These are phyloP conservation scores for Clausena lansium DNA, from an alignment of 345 rosid genomes.

Conservation along the genomic window DNA sequence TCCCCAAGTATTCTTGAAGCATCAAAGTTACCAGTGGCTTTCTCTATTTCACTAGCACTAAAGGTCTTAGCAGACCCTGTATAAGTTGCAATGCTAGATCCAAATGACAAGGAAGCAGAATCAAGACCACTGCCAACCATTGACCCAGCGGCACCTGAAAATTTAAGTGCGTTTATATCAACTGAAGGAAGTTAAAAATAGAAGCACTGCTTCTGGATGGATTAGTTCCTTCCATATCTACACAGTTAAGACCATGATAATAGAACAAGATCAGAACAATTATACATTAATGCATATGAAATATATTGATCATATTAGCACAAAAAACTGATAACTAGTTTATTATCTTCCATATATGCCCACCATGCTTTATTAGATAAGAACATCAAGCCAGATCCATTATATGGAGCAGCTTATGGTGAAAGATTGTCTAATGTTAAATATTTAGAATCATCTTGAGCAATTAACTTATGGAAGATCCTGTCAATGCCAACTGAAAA, in stretches of 20 bases:
- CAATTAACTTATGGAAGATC: neutral
- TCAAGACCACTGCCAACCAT: conserved; percentile 62
- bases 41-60: conserved; percentile 67
- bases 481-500: neutral
- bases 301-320: neutral
- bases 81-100: conserved; percentile 76
- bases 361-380: neutral
- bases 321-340: neutral
- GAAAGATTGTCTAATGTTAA: neutral
- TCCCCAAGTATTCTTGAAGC: conserved; percentile 77
- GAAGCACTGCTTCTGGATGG: neutral
- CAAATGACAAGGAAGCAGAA: conserved; percentile 78
- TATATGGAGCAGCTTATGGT: neutral
- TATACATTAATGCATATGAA: neutral
- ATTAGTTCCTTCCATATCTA: conserved; percentile 2
- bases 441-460: neutral
- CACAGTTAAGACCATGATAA: neutral
- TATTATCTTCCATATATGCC: neutral
- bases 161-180: neutral
- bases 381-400: neutral
- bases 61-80: conserved; percentile 88
- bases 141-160: conserved; percentile 65
- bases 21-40: conserved; percentile 74
- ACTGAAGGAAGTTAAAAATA: neutral
- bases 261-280: conserved; percentile 3